Percentiles rank a stretch among this genome's conserved stretches.
These are phyloP conservation scores for Acanthamoeba healyi DNA, from an alignment of 208 protist species.

Conservation along the genomic window DNA sequence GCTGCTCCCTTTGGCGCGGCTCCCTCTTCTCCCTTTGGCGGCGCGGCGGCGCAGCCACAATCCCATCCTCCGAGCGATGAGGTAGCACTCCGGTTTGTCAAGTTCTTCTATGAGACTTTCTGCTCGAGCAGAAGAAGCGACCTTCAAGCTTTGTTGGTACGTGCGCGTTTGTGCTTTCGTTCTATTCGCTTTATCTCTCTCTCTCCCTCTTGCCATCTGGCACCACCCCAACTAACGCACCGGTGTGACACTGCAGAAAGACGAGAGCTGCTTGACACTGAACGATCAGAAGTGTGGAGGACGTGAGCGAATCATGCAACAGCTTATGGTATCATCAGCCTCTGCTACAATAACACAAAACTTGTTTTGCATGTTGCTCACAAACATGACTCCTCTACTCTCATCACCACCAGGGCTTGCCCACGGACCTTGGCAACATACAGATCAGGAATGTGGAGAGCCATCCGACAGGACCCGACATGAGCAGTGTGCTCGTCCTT, in stretches of 20 bases:
- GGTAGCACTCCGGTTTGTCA: slow-evolving; percentile 18
- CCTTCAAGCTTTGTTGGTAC: slow-evolving; percentile 49
- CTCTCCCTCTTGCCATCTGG: neutral
- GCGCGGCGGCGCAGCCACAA: neutral
- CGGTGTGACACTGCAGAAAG: neutral
- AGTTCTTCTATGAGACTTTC: slow-evolving; percentile 53
- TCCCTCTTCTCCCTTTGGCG: slow-evolving; percentile 8
- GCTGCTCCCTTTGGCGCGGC: neutral
- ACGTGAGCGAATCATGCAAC: slow-evolving; percentile 29
- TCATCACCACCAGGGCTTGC: slow-evolving; percentile 3
- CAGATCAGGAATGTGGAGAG: slow-evolving; percentile 10
- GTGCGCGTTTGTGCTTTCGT: neutral
- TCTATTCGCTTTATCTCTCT: neutral
- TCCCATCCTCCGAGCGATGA: neutral
- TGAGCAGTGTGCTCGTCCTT: slow-evolving; percentile 9
- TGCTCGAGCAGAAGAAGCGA: slow-evolving; percentile 7
- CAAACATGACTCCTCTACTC: neutral
- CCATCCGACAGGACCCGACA: slow-evolving; percentile 26
- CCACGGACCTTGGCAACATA: neutral
- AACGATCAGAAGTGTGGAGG: slow-evolving; percentile 35
- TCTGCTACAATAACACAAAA: too few relatives aligned
- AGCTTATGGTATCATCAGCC: neutral
- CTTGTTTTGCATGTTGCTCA: too few relatives aligned
- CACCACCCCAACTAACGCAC: neutral
- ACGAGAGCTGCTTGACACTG: slow-evolving; percentile 45